Percentiles rank a stretch among this genome's conserved stretches.
phyloP scores from a whole-genome alignment of 805 yeast genomes.

The Wickerhamomyces kurtzmanii region DNA sequence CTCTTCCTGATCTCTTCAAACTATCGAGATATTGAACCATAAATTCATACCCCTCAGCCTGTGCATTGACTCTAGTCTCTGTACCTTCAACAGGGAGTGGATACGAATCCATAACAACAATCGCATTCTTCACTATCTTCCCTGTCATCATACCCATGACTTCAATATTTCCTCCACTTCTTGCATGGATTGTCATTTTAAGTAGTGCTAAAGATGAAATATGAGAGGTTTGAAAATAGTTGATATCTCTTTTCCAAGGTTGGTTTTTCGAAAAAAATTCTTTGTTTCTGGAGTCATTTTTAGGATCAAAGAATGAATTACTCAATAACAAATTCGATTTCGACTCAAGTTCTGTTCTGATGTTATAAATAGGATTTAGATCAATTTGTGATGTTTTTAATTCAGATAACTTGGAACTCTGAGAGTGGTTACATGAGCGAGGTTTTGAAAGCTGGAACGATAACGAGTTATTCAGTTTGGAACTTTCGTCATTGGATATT shows the following conservation, averaged over 20 bases:
- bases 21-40: slow-evolving; percentile 77
- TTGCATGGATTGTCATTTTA: slow-evolving; percentile 75
- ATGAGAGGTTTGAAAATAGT: slow-evolving; percentile 50
- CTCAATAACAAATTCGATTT: no score
- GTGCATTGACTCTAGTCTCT: slow-evolving; percentile 92
- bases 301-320: no score
- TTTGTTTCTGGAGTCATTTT: no score
- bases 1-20: slow-evolving; percentile 36
- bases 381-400: no score
- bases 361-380: no score
- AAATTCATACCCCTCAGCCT: slow-evolving; percentile 87
- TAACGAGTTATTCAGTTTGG: no score
- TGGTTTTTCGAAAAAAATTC: no score
- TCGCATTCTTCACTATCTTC: slow-evolving; percentile 39
- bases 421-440: no score
- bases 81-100: slow-evolving; percentile 93
- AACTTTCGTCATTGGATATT: no score
- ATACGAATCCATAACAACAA: slow-evolving; percentile 73
- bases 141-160: slow-evolving; percentile 96
- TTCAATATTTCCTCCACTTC: slow-evolving; percentile 79
- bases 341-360: no score
- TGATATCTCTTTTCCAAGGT: slow-evolving; percentile 51
- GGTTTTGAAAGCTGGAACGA: no score
- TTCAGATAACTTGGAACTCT: no score
- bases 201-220: slow-evolving; percentile 63